Evolutionary conservation across 1,284 basidiomycete species (phyloP).

Genomic region (Inonotus obliquus): DNA sequence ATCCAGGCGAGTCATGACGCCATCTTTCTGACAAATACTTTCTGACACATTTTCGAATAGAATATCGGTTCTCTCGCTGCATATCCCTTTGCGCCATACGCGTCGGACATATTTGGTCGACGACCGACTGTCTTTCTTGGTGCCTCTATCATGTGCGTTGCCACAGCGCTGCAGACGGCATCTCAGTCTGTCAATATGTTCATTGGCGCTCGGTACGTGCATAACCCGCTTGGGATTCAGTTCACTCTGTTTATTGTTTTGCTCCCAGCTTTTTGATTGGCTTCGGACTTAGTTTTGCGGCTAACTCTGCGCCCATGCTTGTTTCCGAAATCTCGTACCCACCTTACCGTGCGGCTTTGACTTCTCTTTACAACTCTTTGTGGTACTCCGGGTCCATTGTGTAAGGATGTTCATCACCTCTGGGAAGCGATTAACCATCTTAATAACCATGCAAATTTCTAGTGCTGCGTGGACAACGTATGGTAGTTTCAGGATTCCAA

Average conservation of each 20-base stretch:
- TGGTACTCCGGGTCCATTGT: constrained; percentile 34
- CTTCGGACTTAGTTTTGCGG: constrained; percentile 50
- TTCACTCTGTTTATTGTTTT: not conserved
- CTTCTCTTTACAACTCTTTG: constrained; percentile 52
- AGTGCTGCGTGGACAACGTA: constrained; percentile 58
- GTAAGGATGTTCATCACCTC: constrained; percentile 32
- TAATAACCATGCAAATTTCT: constrained; percentile 3
- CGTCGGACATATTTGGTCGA: constrained; percentile 28
- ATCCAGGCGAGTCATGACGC: constrained; percentile 34
- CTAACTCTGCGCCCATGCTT: constrained; percentile 44
- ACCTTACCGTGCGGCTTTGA: constrained; percentile 45
- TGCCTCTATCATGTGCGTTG: constrained; percentile 26
- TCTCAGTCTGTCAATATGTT: constrained; percentile 30
- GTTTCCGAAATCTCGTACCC: constrained; percentile 55
- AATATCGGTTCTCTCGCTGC: constrained; percentile 20
- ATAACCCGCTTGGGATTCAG: too few relatives aligned
- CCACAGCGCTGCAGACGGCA: constrained; percentile 27
- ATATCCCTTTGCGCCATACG: constrained; percentile 28
- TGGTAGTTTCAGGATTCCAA: constrained; percentile 49
- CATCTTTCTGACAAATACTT: too few relatives aligned
- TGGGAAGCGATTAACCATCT: not conserved
- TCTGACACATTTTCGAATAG: too few relatives aligned
- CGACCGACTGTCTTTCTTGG: constrained; percentile 27
- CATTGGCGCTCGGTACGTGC: constrained; percentile 34
- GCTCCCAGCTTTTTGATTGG: constrained; percentile 44